phyloP scores from a whole-genome alignment of 805 yeast species.

The Maudiozyma pseudohumilis region DNA sequence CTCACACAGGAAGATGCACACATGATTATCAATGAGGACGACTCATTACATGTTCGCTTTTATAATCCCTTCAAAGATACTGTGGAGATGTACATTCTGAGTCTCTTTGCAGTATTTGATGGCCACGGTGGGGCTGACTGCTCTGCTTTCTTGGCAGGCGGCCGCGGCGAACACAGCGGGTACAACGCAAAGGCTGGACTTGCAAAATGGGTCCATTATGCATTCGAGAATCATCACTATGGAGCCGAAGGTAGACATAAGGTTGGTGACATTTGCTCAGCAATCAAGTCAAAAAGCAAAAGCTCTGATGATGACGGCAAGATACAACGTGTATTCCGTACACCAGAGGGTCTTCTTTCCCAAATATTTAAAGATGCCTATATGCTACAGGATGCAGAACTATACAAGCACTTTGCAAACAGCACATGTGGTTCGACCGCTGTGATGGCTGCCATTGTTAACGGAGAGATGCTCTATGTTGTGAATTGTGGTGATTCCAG shows the following conservation, averaged over 20 bases:
- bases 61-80: slow-evolving; percentile 24
- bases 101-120: slow-evolving; percentile 65
- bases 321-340: slow-evolving; percentile 17
- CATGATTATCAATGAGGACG: slow-evolving; percentile 39
- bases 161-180: slow-evolving; percentile 7
- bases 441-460: slow-evolving; percentile 36
- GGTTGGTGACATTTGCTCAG: slow-evolving; percentile 3
- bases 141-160: slow-evolving; percentile 41
- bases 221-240: slow-evolving; percentile 25
- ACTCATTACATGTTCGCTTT: slow-evolving; percentile 26
- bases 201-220: slow-evolving; percentile 22
- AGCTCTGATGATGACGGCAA: slow-evolving; percentile 1
- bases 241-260: slow-evolving; percentile 10
- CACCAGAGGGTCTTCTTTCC: slow-evolving; percentile 29
- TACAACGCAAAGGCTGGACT: slow-evolving; percentile 16
- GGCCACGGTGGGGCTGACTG: slow-evolving; percentile 73
- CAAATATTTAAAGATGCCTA: slow-evolving; percentile 36
- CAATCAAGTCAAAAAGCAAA: background rate
- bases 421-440: slow-evolving; percentile 46
- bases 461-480: slow-evolving; percentile 39
- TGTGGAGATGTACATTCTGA: slow-evolving; percentile 18
- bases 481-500: slow-evolving; percentile 76
- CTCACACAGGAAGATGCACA: slow-evolving; percentile 71
- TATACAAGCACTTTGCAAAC: slow-evolving; percentile 32
- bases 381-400: slow-evolving; percentile 36